These are phyloP conservation scores for Naegleria lovaniensis DNA, from an alignment of 208 protist species.

Conservation along the genomic window DNA sequence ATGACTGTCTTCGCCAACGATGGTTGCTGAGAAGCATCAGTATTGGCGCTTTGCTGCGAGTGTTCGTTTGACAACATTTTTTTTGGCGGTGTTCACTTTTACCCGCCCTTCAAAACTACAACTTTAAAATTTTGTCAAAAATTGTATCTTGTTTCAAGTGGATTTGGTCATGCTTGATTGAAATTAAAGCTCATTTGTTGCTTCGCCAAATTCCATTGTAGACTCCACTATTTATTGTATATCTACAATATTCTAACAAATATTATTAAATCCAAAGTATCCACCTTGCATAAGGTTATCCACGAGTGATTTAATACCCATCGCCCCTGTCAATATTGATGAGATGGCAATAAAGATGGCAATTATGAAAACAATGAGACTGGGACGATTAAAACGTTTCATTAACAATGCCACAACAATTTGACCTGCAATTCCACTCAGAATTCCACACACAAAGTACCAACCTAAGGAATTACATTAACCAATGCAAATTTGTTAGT, in stretches of 20 bases:
- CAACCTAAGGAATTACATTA: not conserved
- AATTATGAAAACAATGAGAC: not conserved
- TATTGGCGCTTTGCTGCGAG: too few relatives aligned
- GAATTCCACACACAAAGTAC: not conserved
- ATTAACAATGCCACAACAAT: not conserved
- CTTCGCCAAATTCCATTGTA: too few relatives aligned
- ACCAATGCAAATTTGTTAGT: too few relatives aligned
- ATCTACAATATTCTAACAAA: not conserved
- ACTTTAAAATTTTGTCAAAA: too few relatives aligned
- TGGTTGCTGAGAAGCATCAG: not conserved
- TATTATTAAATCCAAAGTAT: not conserved
- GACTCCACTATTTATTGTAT: too few relatives aligned
- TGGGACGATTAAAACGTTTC: not conserved
- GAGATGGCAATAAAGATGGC: not conserved
- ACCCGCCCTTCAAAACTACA: too few relatives aligned
- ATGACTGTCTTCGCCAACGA: conserved; percentile 47
- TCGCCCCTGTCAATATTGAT: not conserved
- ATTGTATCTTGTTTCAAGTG: too few relatives aligned
- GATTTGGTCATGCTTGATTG: too few relatives aligned
- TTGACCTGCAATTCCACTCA: not conserved
- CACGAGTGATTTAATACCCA: not conserved
- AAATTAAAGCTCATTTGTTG: too few relatives aligned
- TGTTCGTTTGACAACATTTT: too few relatives aligned
- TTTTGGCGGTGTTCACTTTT: too few relatives aligned
- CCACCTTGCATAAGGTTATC: not conserved